Base-by-base conservation (phyloP, 2,329 filamentous ascomycete genomes). In the Aureobasidium sp. region DNA sequence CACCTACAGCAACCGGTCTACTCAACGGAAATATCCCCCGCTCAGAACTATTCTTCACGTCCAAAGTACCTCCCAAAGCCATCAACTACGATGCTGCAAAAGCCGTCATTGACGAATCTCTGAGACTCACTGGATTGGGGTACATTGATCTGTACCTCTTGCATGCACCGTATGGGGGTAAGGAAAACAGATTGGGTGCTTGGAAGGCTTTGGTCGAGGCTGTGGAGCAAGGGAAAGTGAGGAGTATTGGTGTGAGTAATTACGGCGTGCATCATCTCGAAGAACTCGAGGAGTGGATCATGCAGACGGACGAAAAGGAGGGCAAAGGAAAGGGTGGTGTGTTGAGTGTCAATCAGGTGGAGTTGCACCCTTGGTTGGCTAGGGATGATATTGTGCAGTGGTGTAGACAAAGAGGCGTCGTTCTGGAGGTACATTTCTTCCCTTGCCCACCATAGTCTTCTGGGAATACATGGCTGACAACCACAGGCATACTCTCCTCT, bases 281-380 rank as follows among this genome's bases (percentile, higher is more conserved):
- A 11, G 80, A 83, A 66, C 68, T 83, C 13, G 79, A 82, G 67
- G 65, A 71, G 58, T 81, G 76, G 68, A 81, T 81, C 68, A 75
- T 78, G 66, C 82, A 86, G 70, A 80, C 86, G 0, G 86, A 88
- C 67, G 82, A 84, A 71, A 79, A 81, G 45, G 80, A 84, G 47
- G 84, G 83, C 21, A 61, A 69, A 61, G 86, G 85, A 10, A 85
- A 84, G 65, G 82, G 81, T 4, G 89, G 89, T 25, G 77, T 89
- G 42, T 81, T 96, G 68, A 88, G 86, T 63, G 88, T 96, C 38
- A 91, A 90, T 42, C 92, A 96, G 74, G 90, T 88, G 74, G 92
- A 96, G 74, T 76, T 96, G 11, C 92, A 96, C 73, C 92, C 92
- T 0, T 96, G 90, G 91, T 83, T 91, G 43, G 80, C 85, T 9